Evolutionary conservation across 2,329 filamentous ascomycete genomes (phyloP).

Genomic region (Trichoderma sp.): DNA sequence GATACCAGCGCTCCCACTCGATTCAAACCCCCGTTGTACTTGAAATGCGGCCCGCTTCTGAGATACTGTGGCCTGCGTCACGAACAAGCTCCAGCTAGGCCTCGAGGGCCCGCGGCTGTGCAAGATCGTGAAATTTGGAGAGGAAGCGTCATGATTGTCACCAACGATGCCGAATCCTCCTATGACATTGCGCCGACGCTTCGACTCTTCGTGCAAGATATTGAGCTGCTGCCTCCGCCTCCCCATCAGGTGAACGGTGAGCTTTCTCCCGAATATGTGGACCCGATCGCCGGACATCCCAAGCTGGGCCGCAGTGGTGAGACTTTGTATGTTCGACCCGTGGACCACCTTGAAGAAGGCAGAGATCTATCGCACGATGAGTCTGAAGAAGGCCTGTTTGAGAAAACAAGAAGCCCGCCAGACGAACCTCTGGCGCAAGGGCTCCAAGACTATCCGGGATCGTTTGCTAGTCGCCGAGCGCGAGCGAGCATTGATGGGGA

Average conservation of each 20-base stretch:
- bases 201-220: slow-evolving; percentile 82
- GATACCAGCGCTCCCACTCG: slow-evolving; percentile 61
- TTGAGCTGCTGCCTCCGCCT: slow-evolving; percentile 78
- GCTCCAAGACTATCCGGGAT: slow-evolving; percentile 52
- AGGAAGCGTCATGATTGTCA: slow-evolving; percentile 94
- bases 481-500: slow-evolving; percentile 71
- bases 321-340: slow-evolving; percentile 83
- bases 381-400: slow-evolving; percentile 80
- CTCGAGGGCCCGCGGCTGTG: slow-evolving; percentile 32
- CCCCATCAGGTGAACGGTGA: slow-evolving; percentile 66
- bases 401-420: slow-evolving; percentile 59
- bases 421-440: slow-evolving; percentile 48
- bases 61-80: slow-evolving; percentile 82
- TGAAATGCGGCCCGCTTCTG: slow-evolving; percentile 88
- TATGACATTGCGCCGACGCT: slow-evolving; percentile 79
- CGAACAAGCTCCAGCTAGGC: slow-evolving; percentile 51
- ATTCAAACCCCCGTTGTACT: slow-evolving; percentile 80
- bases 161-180: slow-evolving; percentile 77
- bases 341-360: slow-evolving; percentile 80
- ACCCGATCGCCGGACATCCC: slow-evolving; percentile 83
- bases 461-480: slow-evolving; percentile 56
- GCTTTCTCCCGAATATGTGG: slow-evolving; percentile 79
- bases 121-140: slow-evolving; percentile 80
- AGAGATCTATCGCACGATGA: slow-evolving; percentile 79
- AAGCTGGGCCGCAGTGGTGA: slow-evolving; percentile 84